Base-by-base conservation (phyloP, 306 rosid genomes). In the Casuarina equisetifolia region DNA sequence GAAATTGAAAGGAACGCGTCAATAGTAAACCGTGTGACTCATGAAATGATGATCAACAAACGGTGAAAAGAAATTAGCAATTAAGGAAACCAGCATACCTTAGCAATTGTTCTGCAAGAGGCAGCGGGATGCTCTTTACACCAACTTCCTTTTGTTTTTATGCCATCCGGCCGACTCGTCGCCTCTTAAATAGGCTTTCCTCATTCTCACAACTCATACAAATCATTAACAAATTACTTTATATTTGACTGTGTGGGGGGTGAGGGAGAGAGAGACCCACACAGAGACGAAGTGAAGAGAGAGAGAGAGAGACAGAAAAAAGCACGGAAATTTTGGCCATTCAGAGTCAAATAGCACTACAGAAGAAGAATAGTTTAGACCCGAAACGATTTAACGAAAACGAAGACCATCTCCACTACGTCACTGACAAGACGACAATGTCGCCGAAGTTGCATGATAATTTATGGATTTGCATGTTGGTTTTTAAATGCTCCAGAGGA, bases 131-230 rank as follows among this genome's bases (percentile, higher is more conserved):
- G 59, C 51, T 80, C 75, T 19, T 73, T 76, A n/a, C 66, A 57
- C 80, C 82, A 43, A 82, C 71, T 9, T 78, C 50, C 4, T 15
- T 46, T 19, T 46, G 75, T 70, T 73, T 61, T 77, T 44, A 36
- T 25, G 10, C 49, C 11, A 25, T 4, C 40, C 54, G 4, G 53
- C 70, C 69, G 70, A 73, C 77, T 15, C 73, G 61, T 17, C 39
- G 70, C 76, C 76, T 83, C 80, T 73, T 84, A 84, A 49, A 51
- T 69, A 75, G 45, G 19, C 70, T 44, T n/a, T 49, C 6, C 63
- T 54, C 61, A 35, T 19, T 13, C 58, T 40, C 70, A 40, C 42
- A 16, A 3, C 70, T 6, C 6, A 16, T 32, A 8, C 13, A 20
- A 40, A 9, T 50, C 35, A 6, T 17, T 67, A 8, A 3, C 7